phyloP scores from a whole-genome alignment of 1,139 yeast species.

The Geotrichum siamense region DNA sequence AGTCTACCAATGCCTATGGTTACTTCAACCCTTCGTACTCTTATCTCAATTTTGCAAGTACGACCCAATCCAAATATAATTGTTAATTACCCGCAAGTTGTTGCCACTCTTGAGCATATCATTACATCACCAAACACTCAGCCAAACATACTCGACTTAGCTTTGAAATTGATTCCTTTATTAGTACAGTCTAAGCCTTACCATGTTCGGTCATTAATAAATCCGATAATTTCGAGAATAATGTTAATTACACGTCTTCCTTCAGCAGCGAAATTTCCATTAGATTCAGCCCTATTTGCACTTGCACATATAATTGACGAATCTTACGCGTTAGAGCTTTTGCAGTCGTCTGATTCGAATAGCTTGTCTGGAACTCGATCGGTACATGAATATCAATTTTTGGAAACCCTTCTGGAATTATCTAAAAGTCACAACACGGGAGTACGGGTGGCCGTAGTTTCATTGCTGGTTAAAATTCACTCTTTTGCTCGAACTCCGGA shows the following conservation, averaged over 20 bases:
- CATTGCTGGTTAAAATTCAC: constrained; percentile 30
- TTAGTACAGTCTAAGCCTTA: constrained; percentile 21
- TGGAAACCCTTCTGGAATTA: constrained; percentile 25
- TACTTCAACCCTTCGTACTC: constrained; percentile 25
- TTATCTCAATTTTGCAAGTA: constrained; percentile 24
- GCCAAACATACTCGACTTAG: constrained; percentile 21
- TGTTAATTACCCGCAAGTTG: constrained; percentile 23
- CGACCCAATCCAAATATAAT: constrained; percentile 24
- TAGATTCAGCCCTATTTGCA: constrained; percentile 28
- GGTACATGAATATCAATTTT: constrained; percentile 20
- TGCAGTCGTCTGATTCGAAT: constrained; percentile 12
- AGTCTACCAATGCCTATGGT: constrained; percentile 22
- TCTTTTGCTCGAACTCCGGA: constrained; percentile 22
- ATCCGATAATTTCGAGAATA: constrained; percentile 21
- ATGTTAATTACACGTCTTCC: constrained; percentile 16
- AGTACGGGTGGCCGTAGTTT: constrained; percentile 31
- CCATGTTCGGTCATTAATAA: constrained; percentile 18
- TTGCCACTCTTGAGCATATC: constrained; percentile 22
- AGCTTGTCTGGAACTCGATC: constrained; percentile 16
- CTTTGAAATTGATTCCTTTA: constrained; percentile 27
- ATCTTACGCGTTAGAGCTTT: constrained; percentile 19
- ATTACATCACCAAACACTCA: constrained; percentile 21
- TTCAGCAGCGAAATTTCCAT: constrained; percentile 16
- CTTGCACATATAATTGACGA: constrained; percentile 26
- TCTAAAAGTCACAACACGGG: constrained; percentile 26